phyloP scores from a whole-genome alignment of 176 grass and related monocot species.

The Ampelocalamus luodianensis region DNA sequence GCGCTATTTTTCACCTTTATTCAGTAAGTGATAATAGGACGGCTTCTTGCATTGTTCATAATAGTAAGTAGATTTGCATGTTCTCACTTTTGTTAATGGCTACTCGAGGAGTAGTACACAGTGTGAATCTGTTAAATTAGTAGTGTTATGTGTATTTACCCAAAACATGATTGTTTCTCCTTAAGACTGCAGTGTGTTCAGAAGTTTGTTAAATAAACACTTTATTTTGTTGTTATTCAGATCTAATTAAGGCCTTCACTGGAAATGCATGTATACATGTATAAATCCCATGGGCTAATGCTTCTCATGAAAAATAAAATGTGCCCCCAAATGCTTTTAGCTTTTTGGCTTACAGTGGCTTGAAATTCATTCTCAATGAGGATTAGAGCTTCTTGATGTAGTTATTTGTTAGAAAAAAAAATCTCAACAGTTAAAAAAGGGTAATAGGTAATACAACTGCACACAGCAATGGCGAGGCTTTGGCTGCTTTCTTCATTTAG shows the following conservation, averaged over 20 bases:
- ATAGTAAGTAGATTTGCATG: constrained; percentile 11
- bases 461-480: not conserved
- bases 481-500: not conserved
- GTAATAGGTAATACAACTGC: not conserved
- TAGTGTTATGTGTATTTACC: not conserved
- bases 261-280: constrained; percentile 20
- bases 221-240: constrained; percentile 3
- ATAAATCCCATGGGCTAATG: not conserved
- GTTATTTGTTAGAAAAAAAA: not conserved
- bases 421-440: not conserved
- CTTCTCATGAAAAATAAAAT: constrained; percentile 13
- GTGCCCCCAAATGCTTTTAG: constrained; percentile 17
- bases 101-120: not conserved
- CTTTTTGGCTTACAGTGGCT: not conserved
- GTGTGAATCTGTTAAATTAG: constrained; percentile 21
- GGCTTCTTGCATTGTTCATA: constrained; percentile 10
- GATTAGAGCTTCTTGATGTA: constrained; percentile 15
- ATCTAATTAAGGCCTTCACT: not conserved
- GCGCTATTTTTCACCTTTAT: not conserved
- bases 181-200: not conserved
- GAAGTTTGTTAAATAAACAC: constrained; percentile 13
- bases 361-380: not conserved
- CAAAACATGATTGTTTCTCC: not conserved
- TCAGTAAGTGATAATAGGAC: not conserved
- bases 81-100: not conserved